Evolutionary conservation across 129 eudicot genomes (phyloP).

Genomic region (Oenanthe sinensis): DNA sequence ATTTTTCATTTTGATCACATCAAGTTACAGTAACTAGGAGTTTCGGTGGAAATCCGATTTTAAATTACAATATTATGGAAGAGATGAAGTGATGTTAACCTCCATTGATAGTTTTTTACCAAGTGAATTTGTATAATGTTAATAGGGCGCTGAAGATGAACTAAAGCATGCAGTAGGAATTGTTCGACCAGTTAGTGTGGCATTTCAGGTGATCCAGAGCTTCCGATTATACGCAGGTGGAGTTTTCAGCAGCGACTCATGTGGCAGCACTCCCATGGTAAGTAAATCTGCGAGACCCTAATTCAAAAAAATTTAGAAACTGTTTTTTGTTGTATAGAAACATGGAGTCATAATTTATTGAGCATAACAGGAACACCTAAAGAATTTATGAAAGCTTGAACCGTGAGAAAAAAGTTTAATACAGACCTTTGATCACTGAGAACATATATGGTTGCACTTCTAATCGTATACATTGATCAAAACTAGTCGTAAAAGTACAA

Average conservation of each 20-base stretch:
- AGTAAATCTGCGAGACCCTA: background rate
- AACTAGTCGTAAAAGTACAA: background rate
- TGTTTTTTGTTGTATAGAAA: background rate
- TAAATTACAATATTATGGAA: background rate
- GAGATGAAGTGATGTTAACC: background rate
- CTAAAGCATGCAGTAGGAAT: slow-evolving; percentile 85
- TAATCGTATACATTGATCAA: background rate
- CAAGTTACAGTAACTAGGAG: background rate
- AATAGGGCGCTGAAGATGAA: slow-evolving; percentile 93
- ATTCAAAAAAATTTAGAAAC: background rate
- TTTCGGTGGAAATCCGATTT: background rate
- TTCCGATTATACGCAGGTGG: slow-evolving; percentile 58
- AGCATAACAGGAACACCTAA: background rate
- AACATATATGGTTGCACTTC: background rate
- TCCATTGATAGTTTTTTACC: background rate
- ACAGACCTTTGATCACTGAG: too few relatives aligned
- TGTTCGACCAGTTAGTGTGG: slow-evolving; percentile 92
- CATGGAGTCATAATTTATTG: background rate
- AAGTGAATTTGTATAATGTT: background rate
- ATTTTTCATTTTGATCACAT: background rate
- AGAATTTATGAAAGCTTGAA: background rate
- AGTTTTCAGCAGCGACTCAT: slow-evolving; percentile 63
- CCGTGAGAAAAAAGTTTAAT: background rate
- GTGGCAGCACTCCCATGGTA: slow-evolving; percentile 85
- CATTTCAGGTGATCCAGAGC: slow-evolving; percentile 59